Evolutionary conservation across 2,329 filamentous ascomycete species (phyloP), one percentile per base, ranked within the genome.

Genomic region (Basipetospora sp.): DNA sequence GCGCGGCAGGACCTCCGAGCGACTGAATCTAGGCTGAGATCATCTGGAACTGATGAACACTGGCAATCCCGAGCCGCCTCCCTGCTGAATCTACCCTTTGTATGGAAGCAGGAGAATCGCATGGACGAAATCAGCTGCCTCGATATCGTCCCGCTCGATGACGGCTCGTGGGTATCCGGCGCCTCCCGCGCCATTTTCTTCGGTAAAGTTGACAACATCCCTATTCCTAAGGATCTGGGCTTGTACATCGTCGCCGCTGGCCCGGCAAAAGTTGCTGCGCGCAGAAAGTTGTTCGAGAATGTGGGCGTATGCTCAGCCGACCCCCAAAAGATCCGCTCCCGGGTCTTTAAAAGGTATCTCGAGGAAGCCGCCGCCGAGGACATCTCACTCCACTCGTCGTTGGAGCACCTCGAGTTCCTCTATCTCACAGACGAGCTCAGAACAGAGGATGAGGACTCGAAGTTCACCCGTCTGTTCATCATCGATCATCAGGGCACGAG

Each of bases 21-120:
- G 14, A 5, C 10, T 19, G 5, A 44, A 46, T 36, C 42, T 45
- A 3, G 45, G 5, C 43, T 49, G 39, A 43, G 28, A 28, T 43
- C 43, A 8, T 6, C 20, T 4, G 13, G 18, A 5, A 45, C 43
- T 5, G 32, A 36, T n/a, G 19, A 39, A 3, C 29, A 22, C 17
- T 50, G 48, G 48, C 48, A 50, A 11, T 39, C 41, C 2, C 32
- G 41, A 29, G 37, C 25, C 27, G 36, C 40, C 3, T 14, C 3
- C 4, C 5, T 34, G 3, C 32, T 34, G 2, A n/a, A 11, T 9
- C 4, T 11, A 10, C 19, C 32, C 8, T 34, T 34, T 20, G 9
- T 4, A 5, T 3, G 16, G 3, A 20, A 4, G 19, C 16, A n/a
- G 32, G 5, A 25, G 8, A 3, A 5, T 22, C 5, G 4, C 2